Evolutionary conservation across 2,329 filamentous ascomycete species (phyloP), one percentile per base, ranked within the genome.

Genomic region (Dothiorella sarmentorum): DNA sequence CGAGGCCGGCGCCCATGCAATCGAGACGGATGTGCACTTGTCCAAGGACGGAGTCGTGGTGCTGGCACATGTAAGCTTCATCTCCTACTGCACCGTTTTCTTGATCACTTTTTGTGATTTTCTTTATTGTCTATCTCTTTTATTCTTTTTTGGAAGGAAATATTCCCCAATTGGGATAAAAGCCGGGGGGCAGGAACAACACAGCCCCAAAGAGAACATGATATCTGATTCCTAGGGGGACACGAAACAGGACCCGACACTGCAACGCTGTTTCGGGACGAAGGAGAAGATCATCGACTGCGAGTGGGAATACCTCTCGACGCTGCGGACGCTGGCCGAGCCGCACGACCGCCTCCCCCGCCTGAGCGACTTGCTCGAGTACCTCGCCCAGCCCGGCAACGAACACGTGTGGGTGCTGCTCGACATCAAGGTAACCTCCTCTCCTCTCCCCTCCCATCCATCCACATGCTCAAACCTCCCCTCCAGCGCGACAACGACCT

Each of bases 11-110:
- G 85, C 89, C 0, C 84, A 95, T 66, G 93, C 88, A 0, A 77
- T 97, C 26, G 93, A 97, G 76, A 95, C 91, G 17, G 93, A 97
- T 67, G 74, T 97, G 7, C 92, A 95, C 70, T 75, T 97, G 31
- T 87, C 90, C 13, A 85, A 82, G 61, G 93, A 97, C 68, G 86
- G 87, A 6, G 86, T 96, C 0, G 88, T 96, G 0, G 90, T 97
- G 9, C 76, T 97, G 38, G 90, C 88, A 44, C 91, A 95, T 78
- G 42, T 44, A 9, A 44, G 42, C 26, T 27, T 42, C 10, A 4
- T 40, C 20, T 10, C n/a, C 10, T 88, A n/a, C n/a, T n/a, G n/a
- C n/a, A n/a, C n/a, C n/a, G n/a, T 90, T 9, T 9, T n/a, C 17
- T 20, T 7, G 37, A 10, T 10, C 5, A 7, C 11, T 17, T 40